Evolutionary conservation across 148 eudicot genomes (phyloP).

Genomic region (Tetragonia tetragonoides): DNA sequence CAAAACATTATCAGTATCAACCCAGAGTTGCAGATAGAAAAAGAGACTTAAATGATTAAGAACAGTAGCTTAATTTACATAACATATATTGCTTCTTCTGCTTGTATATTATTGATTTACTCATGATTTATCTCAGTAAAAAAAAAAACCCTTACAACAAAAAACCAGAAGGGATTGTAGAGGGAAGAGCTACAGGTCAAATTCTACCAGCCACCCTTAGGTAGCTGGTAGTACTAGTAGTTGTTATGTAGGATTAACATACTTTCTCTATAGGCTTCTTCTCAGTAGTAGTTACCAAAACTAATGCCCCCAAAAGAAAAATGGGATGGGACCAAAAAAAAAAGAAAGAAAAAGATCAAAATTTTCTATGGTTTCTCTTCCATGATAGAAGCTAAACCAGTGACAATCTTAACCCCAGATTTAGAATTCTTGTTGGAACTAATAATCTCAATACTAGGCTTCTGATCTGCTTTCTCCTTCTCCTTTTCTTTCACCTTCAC

Average conservation of each 20-base stretch:
- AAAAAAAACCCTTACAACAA: constrained; percentile 50
- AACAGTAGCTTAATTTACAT: neutral
- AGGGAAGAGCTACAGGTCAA: constrained; percentile 27
- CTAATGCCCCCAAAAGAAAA: constrained; percentile 26
- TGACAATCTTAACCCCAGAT: constrained; percentile 40
- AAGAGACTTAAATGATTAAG: too few species aligned
- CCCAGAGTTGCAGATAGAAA: too few species aligned
- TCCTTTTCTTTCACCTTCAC: neutral
- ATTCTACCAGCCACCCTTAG: constrained; percentile 23
- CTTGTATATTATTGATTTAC: constrained; percentile 27
- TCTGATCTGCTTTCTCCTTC: constrained; percentile 19
- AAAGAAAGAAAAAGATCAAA: constrained; percentile 27
- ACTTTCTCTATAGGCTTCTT: constrained; percentile 13
- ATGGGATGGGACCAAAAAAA: neutral
- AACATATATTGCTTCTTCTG: constrained; percentile 1
- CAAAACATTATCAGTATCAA: too few species aligned
- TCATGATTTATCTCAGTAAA: constrained; percentile 14
- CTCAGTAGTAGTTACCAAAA: constrained; percentile 29
- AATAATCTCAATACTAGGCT: constrained; percentile 24
- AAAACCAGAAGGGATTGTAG: constrained; percentile 45
- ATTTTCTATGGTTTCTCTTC: constrained; percentile 39
- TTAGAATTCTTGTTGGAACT: constrained; percentile 31
- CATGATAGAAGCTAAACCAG: constrained; percentile 57
- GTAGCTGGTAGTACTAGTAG: constrained; percentile 10
- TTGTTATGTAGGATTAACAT: constrained; percentile 5